phyloP scores from a whole-genome alignment of 2,329 filamentous ascomycete species.

The Colletotrichum tanaceti region DNA sequence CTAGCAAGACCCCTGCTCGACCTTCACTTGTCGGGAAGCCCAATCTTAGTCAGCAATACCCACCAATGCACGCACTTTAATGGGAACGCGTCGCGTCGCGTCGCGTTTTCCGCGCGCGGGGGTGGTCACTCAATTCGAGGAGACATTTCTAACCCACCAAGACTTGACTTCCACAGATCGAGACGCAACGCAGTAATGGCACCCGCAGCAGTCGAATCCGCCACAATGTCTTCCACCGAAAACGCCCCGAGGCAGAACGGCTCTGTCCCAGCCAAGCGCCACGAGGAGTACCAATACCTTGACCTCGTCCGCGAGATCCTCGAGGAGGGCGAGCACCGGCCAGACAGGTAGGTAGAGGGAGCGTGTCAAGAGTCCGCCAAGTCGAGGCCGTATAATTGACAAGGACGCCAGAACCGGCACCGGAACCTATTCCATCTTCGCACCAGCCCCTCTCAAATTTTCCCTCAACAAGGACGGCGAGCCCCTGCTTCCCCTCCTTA shows the following conservation, averaged over 20 bases:
- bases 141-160: neutral
- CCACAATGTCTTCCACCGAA: constrained; percentile 19
- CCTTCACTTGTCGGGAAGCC: constrained; percentile 16
- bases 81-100: constrained; percentile 31
- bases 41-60: constrained; percentile 28
- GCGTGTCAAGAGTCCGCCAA: constrained; percentile 11
- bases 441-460: constrained; percentile 88
- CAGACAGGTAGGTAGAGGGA: constrained; percentile 73
- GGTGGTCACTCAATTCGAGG: neutral
- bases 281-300: constrained; percentile 96
- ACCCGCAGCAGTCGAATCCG: constrained; percentile 23
- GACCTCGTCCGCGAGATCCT: constrained; percentile 89
- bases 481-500: constrained; percentile 89
- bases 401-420: constrained; percentile 80
- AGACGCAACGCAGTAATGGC: constrained; percentile 25
- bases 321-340: constrained; percentile 83
- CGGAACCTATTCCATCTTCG: constrained; percentile 90
- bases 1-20: constrained; percentile 21
- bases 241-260: constrained; percentile 30
- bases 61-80: constrained; percentile 28
- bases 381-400: constrained; percentile 13
- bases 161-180: neutral
- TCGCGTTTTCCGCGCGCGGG: constrained; percentile 30
- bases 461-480: constrained; percentile 72
- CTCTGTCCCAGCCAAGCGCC: constrained; percentile 49